These are phyloP conservation scores for Mycena indigotica DNA, from an alignment of 768 basidiomycete species.

Conservation along the genomic window DNA sequence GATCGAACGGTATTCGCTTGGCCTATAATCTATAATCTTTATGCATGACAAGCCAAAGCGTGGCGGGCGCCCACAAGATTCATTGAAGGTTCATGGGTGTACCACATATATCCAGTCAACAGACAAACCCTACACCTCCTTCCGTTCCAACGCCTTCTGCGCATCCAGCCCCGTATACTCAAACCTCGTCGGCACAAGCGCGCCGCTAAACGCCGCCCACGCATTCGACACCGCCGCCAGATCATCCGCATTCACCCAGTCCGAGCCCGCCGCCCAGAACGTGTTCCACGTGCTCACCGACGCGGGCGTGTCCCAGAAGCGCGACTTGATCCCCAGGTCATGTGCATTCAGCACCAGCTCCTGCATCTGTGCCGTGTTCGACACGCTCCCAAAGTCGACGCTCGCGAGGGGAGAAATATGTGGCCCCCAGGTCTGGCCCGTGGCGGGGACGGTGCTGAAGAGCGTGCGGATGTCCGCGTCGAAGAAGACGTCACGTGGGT, in stretches of 20 bases:
- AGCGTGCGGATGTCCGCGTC: conserved; percentile 26
- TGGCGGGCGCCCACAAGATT: no score
- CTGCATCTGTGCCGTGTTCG: conserved; percentile 26
- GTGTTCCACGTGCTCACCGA: conserved; percentile 24
- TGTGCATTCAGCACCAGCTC: conserved; percentile 25
- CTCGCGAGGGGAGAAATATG: conserved; percentile 29
- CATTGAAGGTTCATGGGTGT: no score
- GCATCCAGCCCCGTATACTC: not conserved
- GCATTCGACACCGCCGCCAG: conserved; percentile 22
- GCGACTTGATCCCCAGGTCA: conserved; percentile 23
- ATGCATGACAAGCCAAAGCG: no score
- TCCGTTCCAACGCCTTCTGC: no score
- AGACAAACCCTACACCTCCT: no score
- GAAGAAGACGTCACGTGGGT: conserved; percentile 29
- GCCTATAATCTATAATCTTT: no score
- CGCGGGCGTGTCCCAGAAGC: conserved; percentile 29
- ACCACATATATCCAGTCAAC: no score
- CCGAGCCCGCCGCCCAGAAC: conserved; percentile 25
- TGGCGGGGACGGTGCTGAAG: conserved; percentile 15
- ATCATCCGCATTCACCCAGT: conserved; percentile 33
- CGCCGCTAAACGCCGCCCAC: conserved; percentile 11
- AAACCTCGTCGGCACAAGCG: not conserved
- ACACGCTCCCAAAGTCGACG: conserved; percentile 21
- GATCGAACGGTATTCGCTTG: no score
- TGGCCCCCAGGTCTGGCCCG: conserved; percentile 19